Conservation (phyloP, 345 rosid species). For the Odontarrhena argentea region DNA sequence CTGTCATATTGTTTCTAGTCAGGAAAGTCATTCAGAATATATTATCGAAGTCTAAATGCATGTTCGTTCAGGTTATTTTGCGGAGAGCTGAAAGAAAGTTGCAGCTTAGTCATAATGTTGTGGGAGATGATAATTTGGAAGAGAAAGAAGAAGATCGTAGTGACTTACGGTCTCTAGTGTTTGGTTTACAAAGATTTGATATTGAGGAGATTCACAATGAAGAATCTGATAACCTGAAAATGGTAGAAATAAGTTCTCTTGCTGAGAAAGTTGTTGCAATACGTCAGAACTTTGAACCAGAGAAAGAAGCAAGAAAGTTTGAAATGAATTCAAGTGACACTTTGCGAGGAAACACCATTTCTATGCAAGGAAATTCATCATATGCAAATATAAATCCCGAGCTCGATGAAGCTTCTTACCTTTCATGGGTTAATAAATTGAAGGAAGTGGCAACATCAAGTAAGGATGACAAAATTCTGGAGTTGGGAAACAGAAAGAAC, state of each 20-base stretch:
- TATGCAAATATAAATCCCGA: conserved; percentile 48
- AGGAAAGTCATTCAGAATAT: conserved; percentile 5
- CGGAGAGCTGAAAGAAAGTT: conserved; percentile 77
- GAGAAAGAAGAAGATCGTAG: conserved; percentile 57
- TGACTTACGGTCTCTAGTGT: conserved; percentile 70
- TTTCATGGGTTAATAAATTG: conserved; percentile 78
- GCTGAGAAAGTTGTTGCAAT: conserved; percentile 67
- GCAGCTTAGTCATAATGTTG: conserved; percentile 75
- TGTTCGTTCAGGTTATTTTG: conserved; percentile 65
- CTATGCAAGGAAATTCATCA: conserved; percentile 40
- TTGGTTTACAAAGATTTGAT: conserved; percentile 75
- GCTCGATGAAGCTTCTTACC: conserved; percentile 86
- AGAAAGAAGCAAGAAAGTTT: conserved; percentile 53
- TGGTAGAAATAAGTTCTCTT: conserved; percentile 59
- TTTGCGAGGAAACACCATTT: conserved; percentile 25
- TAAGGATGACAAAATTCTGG: conserved; percentile 37
- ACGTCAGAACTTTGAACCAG: conserved; percentile 46
- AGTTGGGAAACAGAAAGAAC: conserved; percentile 51
- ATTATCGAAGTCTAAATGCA: conserved; percentile 14
- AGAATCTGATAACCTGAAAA: conserved; percentile 49
- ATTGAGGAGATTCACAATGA: conserved; percentile 48
- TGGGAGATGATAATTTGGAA: conserved; percentile 58
- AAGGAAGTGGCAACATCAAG: conserved; percentile 55
- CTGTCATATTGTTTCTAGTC: conserved; percentile 18
- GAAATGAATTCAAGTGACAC: conserved; percentile 51